Base-by-base conservation (phyloP, 2,329 filamentous ascomycete species). In the Fusarium stilboides region DNA sequence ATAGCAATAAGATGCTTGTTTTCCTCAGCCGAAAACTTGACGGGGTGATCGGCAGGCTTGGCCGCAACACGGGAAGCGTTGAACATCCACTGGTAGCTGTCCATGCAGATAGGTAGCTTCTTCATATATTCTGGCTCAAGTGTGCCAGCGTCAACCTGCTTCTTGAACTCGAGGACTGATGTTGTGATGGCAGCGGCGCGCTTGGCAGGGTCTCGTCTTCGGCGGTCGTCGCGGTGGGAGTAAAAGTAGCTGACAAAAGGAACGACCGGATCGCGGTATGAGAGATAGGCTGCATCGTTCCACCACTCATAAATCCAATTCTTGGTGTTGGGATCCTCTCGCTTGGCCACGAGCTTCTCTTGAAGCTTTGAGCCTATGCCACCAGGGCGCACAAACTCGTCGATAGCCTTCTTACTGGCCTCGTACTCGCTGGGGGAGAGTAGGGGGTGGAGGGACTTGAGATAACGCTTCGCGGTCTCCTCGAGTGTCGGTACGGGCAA, bases 201-300 rank as follows among this genome's bases (percentile, higher is more conserved):
- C 87, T 97, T 97, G 68, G 92, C 91, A 1, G 96, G 96, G 80
- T 98, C 89, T 68, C 94, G 90, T 71, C 95, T 89, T 77, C 91
- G 88, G 73, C 93, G 90, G 82, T 99, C 97, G 81, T 99, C 96
- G 72, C 94, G 90, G 84, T 98, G 95, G 57, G 94, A 98, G 85
- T 99, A 99, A 85, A 99, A 99, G 88, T 99, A 99, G 81, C 94
- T 97, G 77, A 99, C 96, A 79, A 98, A 99, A 65, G 96, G 96
- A 19, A 98, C 93, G 46, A 99, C 93, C 13, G 96, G 96, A 80
- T 98, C 96, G 71, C 95, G 92, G 85, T 98, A 98, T 70, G 84
- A 87, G 70, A 99, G 89, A 82, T 99, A 99, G 61, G 96, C 96
- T 6, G 90, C 89, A 54, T 97, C 89, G 80, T 99, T 98, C 96